Conservation (phyloP, 2,329 filamentous ascomycete species). For the Cryphonectria parasitica region DNA sequence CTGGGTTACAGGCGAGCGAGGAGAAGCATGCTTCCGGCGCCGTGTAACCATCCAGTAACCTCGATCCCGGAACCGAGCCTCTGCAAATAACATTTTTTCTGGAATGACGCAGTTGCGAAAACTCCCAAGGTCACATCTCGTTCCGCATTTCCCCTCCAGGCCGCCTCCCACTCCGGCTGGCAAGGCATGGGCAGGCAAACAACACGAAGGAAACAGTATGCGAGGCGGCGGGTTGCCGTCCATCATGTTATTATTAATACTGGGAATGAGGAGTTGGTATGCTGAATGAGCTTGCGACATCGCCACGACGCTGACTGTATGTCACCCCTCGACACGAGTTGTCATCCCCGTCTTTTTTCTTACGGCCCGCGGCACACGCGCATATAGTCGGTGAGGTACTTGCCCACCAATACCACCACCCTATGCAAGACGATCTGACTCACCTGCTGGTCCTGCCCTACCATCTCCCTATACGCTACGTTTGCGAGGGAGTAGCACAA, state of each 20-base stretch:
- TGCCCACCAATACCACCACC: not conserved
- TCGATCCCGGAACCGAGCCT: not conserved
- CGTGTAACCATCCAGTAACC: constrained; percentile 8
- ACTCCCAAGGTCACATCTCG: not conserved
- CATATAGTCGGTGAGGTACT: constrained; percentile 27
- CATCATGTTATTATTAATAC: not conserved
- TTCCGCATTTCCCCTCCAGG: constrained; percentile 7
- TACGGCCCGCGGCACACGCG: constrained; percentile 11
- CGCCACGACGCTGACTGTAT: not conserved
- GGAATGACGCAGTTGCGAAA: constrained; percentile 8
- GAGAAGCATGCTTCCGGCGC: constrained; percentile 8
- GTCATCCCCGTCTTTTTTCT: constrained; percentile 13
- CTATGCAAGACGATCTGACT: constrained; percentile 20
- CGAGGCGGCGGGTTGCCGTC: not conserved
- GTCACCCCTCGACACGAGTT: constrained; percentile 3
- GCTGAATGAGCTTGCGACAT: not conserved
- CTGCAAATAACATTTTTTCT: constrained; percentile 1
- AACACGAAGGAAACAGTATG: constrained; percentile 9
- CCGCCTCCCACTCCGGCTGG: not conserved
- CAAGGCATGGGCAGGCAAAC: not conserved
- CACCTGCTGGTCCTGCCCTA: constrained; percentile 6
- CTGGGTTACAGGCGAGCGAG: not conserved
- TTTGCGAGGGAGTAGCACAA: constrained; percentile 13
- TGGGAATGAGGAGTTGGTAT: not conserved
- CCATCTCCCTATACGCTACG: not conserved